A percentile compares a stretch with the other conserved stretches of the same genome.
phyloP scores from a whole-genome alignment of 2,329 filamentous ascomycete genomes.

The Phoma herbarum region DNA sequence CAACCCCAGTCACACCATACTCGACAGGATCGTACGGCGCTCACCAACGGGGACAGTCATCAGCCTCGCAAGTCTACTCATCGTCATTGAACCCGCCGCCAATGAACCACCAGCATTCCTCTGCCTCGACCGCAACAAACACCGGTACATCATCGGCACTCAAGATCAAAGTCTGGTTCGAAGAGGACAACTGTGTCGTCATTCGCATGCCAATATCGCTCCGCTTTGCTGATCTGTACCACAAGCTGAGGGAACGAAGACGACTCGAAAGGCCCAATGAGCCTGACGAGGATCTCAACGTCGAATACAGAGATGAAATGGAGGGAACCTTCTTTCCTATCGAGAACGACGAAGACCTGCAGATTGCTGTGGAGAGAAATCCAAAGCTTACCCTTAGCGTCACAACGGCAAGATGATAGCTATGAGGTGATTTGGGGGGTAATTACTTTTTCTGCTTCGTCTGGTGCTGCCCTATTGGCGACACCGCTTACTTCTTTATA shows the following conservation, averaged over 20 bases:
- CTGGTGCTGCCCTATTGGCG: neutral
- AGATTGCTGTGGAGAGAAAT: constrained; percentile 81
- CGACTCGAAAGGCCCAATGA: constrained; percentile 66
- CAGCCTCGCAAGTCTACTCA: constrained; percentile 42
- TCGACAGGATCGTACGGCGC: constrained; percentile 52
- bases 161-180: constrained; percentile 96
- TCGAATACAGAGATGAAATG: constrained; percentile 87
- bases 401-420: constrained; percentile 33
- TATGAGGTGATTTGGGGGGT: neutral
- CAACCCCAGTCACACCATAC: constrained; percentile 48
- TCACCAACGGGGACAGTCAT: constrained; percentile 54
- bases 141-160: constrained; percentile 56
- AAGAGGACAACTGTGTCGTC: constrained; percentile 84
- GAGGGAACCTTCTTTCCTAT: constrained; percentile 78
- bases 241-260: constrained; percentile 84
- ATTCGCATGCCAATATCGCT: constrained; percentile 88
- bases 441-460: constrained; percentile 11
- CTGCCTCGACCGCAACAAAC: constrained; percentile 38
- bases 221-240: constrained; percentile 77
- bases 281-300: constrained; percentile 72
- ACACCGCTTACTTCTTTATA: constrained; percentile 12
- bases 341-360: constrained; percentile 81
- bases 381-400: constrained; percentile 79
- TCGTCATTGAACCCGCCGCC: constrained; percentile 44
- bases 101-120: constrained; percentile 51